Conservation (phyloP, 257 asterid genomes). For the Ligustrum vulgare region DNA sequence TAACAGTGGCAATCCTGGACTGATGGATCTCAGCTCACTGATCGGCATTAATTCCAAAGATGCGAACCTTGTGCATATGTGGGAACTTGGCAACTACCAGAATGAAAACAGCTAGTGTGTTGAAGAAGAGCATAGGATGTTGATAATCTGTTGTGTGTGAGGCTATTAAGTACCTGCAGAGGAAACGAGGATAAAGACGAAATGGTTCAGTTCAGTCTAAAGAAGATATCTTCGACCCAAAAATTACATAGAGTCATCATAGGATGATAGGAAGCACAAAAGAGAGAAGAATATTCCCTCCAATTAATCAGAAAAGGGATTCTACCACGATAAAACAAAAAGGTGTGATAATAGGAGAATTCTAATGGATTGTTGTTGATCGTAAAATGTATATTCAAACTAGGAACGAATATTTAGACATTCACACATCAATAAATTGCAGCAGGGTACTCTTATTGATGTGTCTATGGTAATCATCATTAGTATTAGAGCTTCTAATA, state of each 20-base stretch:
- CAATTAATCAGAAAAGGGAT: background rate
- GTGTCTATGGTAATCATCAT: background rate
- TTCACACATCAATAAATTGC: background rate
- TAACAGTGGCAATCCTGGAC: background rate
- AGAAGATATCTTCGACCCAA: background rate
- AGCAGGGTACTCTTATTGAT: background rate
- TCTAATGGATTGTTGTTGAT: background rate
- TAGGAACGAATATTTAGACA: background rate
- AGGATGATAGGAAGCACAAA: background rate
- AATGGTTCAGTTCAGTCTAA: background rate
- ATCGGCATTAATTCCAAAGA: constrained; percentile 85
- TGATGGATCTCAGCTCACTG: constrained; percentile 42
- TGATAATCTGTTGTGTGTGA: constrained; percentile 91
- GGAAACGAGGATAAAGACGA: constrained; percentile 9
- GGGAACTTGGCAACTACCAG: constrained; percentile 94
- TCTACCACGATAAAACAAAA: constrained; percentile 5
- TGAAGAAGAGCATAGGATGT: constrained; percentile 81
- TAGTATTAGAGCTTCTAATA: background rate
- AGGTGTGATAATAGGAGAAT: background rate
- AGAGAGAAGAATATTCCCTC: background rate
- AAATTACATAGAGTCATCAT: background rate
- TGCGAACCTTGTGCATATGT: constrained; percentile 94
- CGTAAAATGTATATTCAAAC: background rate
- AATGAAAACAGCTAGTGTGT: constrained; percentile 77
- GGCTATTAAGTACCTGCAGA: constrained; percentile 82